Percentiles rank a stretch among this genome's conserved stretches.
phyloP scores from a whole-genome alignment of 78 protist species.

The Speleostelium caveatum region DNA sequence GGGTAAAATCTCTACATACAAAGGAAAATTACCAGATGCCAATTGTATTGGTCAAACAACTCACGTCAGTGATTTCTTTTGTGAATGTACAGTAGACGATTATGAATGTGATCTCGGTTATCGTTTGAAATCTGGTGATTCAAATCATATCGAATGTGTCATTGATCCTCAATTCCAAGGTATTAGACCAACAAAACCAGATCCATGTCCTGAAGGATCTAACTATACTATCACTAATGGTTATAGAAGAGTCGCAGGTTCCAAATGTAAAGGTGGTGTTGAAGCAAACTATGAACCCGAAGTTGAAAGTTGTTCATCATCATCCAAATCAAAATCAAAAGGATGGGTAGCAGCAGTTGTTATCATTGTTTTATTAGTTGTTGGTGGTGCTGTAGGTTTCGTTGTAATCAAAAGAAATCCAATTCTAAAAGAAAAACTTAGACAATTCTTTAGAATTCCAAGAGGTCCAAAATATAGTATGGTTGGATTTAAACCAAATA shows the following conservation, averaged over 20 bases:
- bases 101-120: constrained; percentile 71
- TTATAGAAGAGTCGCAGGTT: constrained; percentile 36
- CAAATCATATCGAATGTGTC: not conserved
- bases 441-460: not conserved
- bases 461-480: constrained; percentile 35
- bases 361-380: not conserved
- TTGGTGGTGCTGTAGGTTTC: constrained; percentile 32
- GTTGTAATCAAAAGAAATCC: constrained; percentile 34
- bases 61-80: not conserved
- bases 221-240: constrained; percentile 17
- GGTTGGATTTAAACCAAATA: constrained; percentile 53
- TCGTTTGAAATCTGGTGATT: not conserved
- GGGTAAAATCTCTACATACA: constrained; percentile 7
- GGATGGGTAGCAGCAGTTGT: constrained; percentile 64
- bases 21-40: not conserved
- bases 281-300: not conserved
- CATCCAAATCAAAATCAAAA: not conserved
- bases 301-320: not conserved
- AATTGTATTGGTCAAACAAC: not conserved
- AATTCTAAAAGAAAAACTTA: constrained; percentile 7
- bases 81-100: constrained; percentile 34
- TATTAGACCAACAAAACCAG: not conserved
- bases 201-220: not conserved
- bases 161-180: not conserved
- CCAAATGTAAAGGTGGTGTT: constrained; percentile 37